These are phyloP conservation scores for Herpetospermum pedunculosum DNA, from an alignment of 306 rosid species.

Conservation along the genomic window DNA sequence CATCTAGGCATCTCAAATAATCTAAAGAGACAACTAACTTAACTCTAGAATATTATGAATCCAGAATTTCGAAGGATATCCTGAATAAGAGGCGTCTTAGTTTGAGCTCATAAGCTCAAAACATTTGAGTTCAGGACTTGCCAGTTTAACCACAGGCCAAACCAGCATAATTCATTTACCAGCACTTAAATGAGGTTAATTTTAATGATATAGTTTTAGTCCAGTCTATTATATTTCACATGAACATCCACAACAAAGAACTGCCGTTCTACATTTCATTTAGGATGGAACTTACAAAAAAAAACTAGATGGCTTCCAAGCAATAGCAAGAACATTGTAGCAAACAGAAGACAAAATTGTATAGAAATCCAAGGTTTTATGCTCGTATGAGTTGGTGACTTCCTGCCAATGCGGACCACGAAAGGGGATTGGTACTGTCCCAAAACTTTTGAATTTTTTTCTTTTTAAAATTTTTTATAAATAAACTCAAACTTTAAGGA, in stretches of 20 bases:
- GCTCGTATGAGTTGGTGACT: neutral
- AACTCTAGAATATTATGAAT: neutral
- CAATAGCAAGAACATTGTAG: neutral
- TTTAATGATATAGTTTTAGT: neutral
- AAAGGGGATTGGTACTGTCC: neutral
- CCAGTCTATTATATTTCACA: neutral
- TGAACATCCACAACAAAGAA: neutral
- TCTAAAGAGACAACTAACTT: neutral
- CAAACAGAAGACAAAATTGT: neutral
- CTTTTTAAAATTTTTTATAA: neutral
- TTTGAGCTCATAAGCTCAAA: neutral
- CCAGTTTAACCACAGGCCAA: neutral
- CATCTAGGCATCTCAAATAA: neutral
- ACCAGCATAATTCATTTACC: neutral
- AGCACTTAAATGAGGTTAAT: neutral
- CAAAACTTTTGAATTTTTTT: neutral
- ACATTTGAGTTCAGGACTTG: neutral
- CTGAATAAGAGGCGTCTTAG: neutral
- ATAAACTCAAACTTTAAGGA: neutral
- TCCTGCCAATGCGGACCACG: neutral
- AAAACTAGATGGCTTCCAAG: neutral
- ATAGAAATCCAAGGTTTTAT: neutral
- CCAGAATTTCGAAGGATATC: neutral
- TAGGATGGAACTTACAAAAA: neutral
- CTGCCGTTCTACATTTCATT: neutral